Percentiles rank a stretch among this genome's conserved stretches.
Conservation (phyloP, 2,329 filamentous ascomycete genomes). For the Calonectria pseudoturangicola region DNA sequence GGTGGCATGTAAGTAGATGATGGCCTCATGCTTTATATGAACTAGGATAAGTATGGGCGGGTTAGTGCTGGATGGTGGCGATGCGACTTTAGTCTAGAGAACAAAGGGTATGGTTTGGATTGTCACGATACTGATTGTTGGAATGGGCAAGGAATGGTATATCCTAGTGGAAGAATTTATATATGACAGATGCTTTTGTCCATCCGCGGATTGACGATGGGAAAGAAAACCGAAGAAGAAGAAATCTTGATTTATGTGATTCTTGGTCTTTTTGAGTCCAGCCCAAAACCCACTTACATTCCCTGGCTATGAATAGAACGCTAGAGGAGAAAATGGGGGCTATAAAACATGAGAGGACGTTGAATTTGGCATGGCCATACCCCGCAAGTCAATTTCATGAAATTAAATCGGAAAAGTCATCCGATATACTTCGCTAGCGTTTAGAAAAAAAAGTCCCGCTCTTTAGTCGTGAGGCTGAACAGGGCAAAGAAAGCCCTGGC, state of each 20-base stretch:
- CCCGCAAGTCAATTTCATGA: not conserved
- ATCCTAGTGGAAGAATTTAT: not conserved
- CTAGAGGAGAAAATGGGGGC: too few species aligned
- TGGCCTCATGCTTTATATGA: not conserved
- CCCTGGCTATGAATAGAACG: not conserved
- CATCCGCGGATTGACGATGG: not conserved
- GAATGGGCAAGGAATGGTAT: not conserved
- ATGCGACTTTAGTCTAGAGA: not conserved
- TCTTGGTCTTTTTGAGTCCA: not conserved
- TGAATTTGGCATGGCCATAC: not conserved
- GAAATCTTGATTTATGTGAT: not conserved
- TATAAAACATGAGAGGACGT: not conserved
- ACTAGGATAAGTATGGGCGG: not conserved
- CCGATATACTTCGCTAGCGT: not conserved
- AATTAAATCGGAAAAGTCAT: not conserved
- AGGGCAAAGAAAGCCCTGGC: not conserved
- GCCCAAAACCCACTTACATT: not conserved
- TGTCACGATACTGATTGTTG: not conserved
- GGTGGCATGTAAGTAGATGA: not conserved
- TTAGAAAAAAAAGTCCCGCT: not conserved
- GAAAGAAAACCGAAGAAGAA: not conserved
- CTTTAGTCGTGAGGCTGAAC: constrained; percentile 9
- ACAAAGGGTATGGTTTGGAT: constrained; percentile 1
- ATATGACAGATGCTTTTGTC: not conserved
- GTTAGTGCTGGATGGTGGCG: not conserved